Evolutionary conservation across 768 basidiomycete genomes (phyloP), one percentile per base, ranked within the genome.

Genomic region (Pleurotus tuber-regium): DNA sequence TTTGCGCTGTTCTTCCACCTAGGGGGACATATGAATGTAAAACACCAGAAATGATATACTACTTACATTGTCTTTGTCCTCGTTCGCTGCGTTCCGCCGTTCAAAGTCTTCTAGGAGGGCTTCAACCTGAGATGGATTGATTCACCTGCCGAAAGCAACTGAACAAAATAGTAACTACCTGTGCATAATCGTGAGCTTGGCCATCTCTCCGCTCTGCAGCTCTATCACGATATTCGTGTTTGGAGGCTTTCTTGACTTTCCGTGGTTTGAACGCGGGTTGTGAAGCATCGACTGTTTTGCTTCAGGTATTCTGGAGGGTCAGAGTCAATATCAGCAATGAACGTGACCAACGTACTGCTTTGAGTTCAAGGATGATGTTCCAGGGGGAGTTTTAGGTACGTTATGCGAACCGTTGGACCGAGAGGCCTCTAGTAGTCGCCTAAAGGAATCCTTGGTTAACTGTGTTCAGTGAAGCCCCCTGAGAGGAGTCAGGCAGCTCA

Each of bases 91-190:
- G 47, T 75, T 75, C 31, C 76, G 77, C 57, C 74, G 78, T 67
- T 94, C 85, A 53, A 94, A 94, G 54, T 92, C 89, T 50, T 91
- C 87, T 1, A 90, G 70, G 8, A 95, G 70, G 9, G 89, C 84
- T 63, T 92, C 90, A 25, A 91, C 83, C 85, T 92, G 54, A 11
- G n/a, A 38, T 38, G 2, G 35, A 36, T n/a, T n/a, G n/a, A n/a
- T n/a, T n/a, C n/a, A n/a, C n/a, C n/a, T n/a, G n/a, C n/a, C n/a
- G n/a, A n/a, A n/a, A n/a, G n/a, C n/a, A n/a, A n/a, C n/a, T n/a
- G n/a, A n/a, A n/a, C n/a, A n/a, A n/a, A n/a, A n/a, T n/a, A n/a
- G n/a, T n/a, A n/a, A n/a, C 24, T 56, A 86, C 89, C 65, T 87
- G 71, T 0, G 88, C 86, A 66, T 83, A 92, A 59, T 92, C 89